phyloP scores from a whole-genome alignment of 352 stramenopile genomes.

The Pythium insidiosum region DNA sequence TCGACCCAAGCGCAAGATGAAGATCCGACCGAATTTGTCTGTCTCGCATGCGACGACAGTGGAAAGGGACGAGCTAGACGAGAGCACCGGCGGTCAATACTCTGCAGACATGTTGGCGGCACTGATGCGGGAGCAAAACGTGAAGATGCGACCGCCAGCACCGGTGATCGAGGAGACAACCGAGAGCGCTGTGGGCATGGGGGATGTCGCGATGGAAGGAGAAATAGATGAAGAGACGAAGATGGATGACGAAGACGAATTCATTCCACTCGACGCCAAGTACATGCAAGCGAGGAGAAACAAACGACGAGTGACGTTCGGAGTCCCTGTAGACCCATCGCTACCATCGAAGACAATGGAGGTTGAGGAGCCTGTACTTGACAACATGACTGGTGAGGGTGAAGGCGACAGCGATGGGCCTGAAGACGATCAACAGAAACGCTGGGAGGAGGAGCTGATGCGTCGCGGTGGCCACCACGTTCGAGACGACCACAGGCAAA shows the following conservation, averaged over 20 bases:
- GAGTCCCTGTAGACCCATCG: conserved; percentile 16
- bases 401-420: no score
- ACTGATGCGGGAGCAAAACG: conserved; percentile 59
- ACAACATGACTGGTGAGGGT: conserved; percentile 17
- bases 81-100: conserved; percentile 21
- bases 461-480: conserved; percentile 43
- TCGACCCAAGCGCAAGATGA: conserved; percentile 41
- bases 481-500: not conserved
- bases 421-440: conserved; percentile 26
- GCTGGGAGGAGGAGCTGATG: conserved; percentile 78
- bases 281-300: conserved; percentile 29
- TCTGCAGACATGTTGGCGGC: conserved; percentile 48
- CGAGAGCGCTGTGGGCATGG: not conserved
- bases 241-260: conserved; percentile 36
- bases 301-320: conserved; percentile 63
- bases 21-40: conserved; percentile 56
- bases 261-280: conserved; percentile 52
- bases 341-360: conserved; percentile 30
- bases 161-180: conserved; percentile 1
- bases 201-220: conserved; percentile 15
- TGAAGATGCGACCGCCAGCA: conserved; percentile 19
- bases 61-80: conserved; percentile 6
- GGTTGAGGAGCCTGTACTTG: conserved; percentile 27
- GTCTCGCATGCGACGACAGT: conserved; percentile 16
- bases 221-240: conserved; percentile 22